Evolutionary conservation across 83 land plant genomes (phyloP).

Genomic region (Picea abies): DNA sequence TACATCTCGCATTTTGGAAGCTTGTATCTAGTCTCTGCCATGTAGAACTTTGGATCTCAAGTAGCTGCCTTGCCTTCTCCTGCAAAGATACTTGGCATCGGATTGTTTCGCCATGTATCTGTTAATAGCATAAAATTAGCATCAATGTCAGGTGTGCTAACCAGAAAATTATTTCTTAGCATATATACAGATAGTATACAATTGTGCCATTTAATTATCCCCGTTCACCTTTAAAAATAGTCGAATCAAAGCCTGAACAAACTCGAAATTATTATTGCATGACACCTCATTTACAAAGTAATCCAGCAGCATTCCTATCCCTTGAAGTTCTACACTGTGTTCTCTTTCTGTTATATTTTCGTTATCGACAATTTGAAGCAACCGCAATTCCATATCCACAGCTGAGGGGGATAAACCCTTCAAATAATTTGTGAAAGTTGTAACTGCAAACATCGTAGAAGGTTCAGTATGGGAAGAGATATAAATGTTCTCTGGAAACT

Average conservation of each 20-base stretch:
- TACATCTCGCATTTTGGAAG: slow-evolving; percentile 83
- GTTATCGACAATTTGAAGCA: slow-evolving; percentile 87
- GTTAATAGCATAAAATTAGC: slow-evolving; percentile 13
- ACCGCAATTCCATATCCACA: slow-evolving; percentile 82
- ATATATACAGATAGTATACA: background rate
- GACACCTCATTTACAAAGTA: slow-evolving; percentile 71
- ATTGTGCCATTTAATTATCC: background rate
- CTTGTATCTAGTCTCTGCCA: slow-evolving; percentile 81
- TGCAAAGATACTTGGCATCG: slow-evolving; percentile 44
- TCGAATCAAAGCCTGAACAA: slow-evolving; percentile 78
- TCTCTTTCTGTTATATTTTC: slow-evolving; percentile 37
- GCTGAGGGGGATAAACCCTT: slow-evolving; percentile 81
- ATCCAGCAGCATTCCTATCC: slow-evolving; percentile 74
- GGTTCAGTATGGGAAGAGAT: background rate
- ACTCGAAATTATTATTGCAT: slow-evolving; percentile 82
- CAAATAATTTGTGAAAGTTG: slow-evolving; percentile 64
- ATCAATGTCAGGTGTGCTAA: background rate
- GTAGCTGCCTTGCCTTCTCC: slow-evolving; percentile 69
- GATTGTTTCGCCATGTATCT: slow-evolving; percentile 95
- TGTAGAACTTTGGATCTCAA: slow-evolving; percentile 56
- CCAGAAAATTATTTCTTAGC: background rate
- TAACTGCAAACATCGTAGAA: slow-evolving; percentile 47
- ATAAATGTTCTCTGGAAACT: background rate
- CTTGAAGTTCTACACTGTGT: slow-evolving; percentile 47
- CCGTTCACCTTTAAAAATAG: slow-evolving; percentile 79